Percentiles rank a stretch among this genome's conserved stretches.
Evolutionary conservation across 768 basidiomycete species (phyloP).

Genomic region (Gautieria morchelliformis): DNA sequence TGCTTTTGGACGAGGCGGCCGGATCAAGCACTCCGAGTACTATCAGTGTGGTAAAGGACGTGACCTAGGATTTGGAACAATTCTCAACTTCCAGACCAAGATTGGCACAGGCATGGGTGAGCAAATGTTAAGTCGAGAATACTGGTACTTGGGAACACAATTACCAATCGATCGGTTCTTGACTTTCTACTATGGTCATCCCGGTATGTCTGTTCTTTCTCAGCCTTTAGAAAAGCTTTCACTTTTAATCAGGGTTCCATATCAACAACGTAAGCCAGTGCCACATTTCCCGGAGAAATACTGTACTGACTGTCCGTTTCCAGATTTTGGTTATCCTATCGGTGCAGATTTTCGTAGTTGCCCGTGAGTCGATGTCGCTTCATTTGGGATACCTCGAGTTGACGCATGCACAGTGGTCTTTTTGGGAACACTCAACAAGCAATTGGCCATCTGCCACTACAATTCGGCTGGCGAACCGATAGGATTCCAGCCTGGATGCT

Average conservation of each 20-base stretch:
- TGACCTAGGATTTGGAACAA: conserved; percentile 98
- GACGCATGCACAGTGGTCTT: conserved; percentile 54
- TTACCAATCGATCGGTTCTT: conserved; percentile 97
- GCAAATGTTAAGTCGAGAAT: conserved; percentile 99
- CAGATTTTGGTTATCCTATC: conserved; percentile 92
- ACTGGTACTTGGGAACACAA: conserved; percentile 98
- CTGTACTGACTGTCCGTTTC: not conserved
- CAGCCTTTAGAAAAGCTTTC: not conserved
- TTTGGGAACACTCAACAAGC: conserved; percentile 94
- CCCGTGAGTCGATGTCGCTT: conserved; percentile 43
- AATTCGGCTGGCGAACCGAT: conserved; percentile 75
- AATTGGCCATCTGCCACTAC: conserved; percentile 78
- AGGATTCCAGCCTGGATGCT: conserved; percentile 84
- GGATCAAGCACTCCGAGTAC: conserved; percentile 99
- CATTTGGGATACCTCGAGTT: not conserved
- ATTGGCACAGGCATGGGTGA: conserved; percentile 99
- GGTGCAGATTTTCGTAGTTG: conserved; percentile 96
- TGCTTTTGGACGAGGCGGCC: conserved; percentile 93
- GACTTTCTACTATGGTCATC: conserved; percentile 99
- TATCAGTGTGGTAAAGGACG: conserved; percentile 99
- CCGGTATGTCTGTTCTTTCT: conserved; percentile 29
- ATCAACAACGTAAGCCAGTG: conserved; percentile 68
- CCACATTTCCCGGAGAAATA: not conserved
- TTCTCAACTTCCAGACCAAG: conserved; percentile 99
- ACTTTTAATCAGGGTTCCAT: conserved; percentile 59